These are phyloP conservation scores for Sclerotinia glacialis DNA, from an alignment of 2,329 filamentous ascomycete species.

Conservation along the genomic window DNA sequence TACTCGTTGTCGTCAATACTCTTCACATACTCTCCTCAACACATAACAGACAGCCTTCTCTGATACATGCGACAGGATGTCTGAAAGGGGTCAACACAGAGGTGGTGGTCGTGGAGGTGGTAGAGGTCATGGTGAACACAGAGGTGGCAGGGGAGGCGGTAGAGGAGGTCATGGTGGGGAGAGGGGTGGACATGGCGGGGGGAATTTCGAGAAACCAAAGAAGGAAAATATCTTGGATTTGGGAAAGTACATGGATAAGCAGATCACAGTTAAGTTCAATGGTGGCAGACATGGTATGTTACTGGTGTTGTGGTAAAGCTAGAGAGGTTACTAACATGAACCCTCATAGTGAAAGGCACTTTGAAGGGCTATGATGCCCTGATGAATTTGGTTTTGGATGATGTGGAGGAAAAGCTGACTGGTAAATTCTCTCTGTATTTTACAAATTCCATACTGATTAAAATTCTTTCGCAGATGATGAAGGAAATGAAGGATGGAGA, in stretches of 20 bases:
- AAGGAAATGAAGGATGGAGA: conserved; percentile 76
- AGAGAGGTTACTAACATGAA: background rate
- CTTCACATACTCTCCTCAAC: background rate
- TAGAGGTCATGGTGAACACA: conserved; percentile 20
- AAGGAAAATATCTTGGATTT: conserved; percentile 98
- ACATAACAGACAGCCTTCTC: background rate
- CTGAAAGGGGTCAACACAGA: conserved; percentile 28
- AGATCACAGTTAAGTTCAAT: conserved; percentile 93
- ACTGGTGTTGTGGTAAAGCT: background rate
- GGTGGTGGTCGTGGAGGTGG: conserved; percentile 27
- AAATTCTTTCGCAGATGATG: conserved; percentile 64
- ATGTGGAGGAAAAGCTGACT: conserved; percentile 85
- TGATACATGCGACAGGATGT: conserved; percentile 25
- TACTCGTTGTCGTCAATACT: background rate
- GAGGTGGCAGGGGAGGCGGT: conserved; percentile 30
- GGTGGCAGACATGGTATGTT: conserved; percentile 83
- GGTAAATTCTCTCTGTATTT: conserved; percentile 53
- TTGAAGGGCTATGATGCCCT: conserved; percentile 95
- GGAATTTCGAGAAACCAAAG: conserved; percentile 73
- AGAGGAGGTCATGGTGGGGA: conserved; percentile 39
- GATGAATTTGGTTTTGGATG: conserved; percentile 96
- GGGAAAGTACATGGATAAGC: conserved; percentile 95
- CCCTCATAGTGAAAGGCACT: conserved; percentile 69
- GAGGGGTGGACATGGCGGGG: conserved; percentile 47
- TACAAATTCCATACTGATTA: conserved; percentile 7